Evolutionary conservation across 768 basidiomycete genomes (phyloP).

Genomic region (Suillus subaureus): DNA sequence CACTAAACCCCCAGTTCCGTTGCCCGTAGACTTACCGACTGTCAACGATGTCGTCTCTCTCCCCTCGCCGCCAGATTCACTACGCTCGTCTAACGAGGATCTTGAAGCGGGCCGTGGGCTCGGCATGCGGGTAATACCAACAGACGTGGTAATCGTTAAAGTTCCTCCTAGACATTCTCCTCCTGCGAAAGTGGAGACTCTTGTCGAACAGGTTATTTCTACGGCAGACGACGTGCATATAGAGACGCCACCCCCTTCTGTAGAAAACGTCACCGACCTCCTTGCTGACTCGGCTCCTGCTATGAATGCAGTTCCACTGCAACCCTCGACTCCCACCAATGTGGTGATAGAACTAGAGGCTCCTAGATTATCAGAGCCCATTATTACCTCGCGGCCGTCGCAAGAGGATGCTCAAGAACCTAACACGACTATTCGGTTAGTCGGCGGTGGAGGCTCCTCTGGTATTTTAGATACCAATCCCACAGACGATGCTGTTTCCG

Average conservation of each 20-base stretch:
- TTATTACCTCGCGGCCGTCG: constrained; percentile 7
- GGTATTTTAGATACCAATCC: constrained; percentile 31
- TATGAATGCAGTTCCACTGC: constrained; percentile 33
- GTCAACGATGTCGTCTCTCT: constrained; percentile 54
- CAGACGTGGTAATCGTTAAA: constrained; percentile 19
- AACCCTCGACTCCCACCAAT: constrained; percentile 30
- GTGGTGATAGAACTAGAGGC: constrained; percentile 11
- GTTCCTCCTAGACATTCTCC: constrained; percentile 15
- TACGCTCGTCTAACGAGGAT: constrained; percentile 39
- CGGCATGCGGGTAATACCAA: constrained; percentile 39
- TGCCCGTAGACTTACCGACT: constrained; percentile 71
- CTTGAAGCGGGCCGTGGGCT: constrained; percentile 43
- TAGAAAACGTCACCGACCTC: constrained; percentile 48
- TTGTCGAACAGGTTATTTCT: constrained; percentile 17
- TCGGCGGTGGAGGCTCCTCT: constrained; percentile 54
- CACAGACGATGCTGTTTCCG: constrained; percentile 35
- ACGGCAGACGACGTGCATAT: background rate
- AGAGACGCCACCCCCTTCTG: constrained; percentile 14
- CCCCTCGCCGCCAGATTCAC: constrained; percentile 48
- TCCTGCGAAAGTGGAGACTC: constrained; percentile 18
- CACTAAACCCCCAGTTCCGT: constrained; percentile 71
- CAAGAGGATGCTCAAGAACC: constrained; percentile 25
- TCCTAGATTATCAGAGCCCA: constrained; percentile 16
- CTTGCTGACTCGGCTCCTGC: constrained; percentile 46
- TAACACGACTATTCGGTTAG: constrained; percentile 55